phyloP scores from a whole-genome alignment of 75 land plant species.

The Sequoiadendron giganteum region DNA sequence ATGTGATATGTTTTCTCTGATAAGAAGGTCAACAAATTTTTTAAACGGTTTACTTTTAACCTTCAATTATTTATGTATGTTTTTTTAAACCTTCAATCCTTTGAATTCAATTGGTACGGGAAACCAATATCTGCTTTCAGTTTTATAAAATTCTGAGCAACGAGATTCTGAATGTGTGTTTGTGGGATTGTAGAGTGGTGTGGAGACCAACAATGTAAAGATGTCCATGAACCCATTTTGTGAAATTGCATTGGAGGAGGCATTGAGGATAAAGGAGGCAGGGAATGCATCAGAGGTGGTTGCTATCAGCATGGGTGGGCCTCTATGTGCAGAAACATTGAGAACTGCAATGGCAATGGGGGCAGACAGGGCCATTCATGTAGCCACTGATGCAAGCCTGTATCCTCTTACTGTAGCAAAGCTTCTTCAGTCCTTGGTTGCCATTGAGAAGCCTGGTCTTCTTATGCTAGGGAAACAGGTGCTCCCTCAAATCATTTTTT shows the following conservation, averaged over 20 bases:
- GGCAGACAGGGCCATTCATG: slow-evolving; percentile 87
- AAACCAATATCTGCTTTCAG: not conserved
- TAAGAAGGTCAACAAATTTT: not conserved
- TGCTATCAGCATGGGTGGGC: slow-evolving; percentile 75
- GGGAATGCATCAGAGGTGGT: slow-evolving; percentile 80
- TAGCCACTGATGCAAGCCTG: slow-evolving; percentile 33
- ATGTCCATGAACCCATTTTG: slow-evolving; percentile 99
- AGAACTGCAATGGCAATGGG: slow-evolving; percentile 96
- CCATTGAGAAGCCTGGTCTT: slow-evolving; percentile 69
- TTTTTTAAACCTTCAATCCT: not conserved
- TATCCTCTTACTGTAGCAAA: slow-evolving; percentile 78
- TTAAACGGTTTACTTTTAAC: too few species aligned
- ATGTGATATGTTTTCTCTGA: not conserved
- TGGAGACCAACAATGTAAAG: slow-evolving; percentile 85
- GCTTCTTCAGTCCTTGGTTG: slow-evolving; percentile 61
- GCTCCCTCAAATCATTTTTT: not conserved
- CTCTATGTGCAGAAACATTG: slow-evolving; percentile 75
- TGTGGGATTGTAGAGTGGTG: slow-evolving; percentile 55
- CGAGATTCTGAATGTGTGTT: not conserved
- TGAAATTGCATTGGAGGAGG: slow-evolving; percentile 93
- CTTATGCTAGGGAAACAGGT: slow-evolving; percentile 92
- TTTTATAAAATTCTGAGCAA: not conserved
- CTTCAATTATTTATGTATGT: not conserved
- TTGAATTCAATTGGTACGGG: not conserved
- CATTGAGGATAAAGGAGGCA: slow-evolving; percentile 71